These are phyloP conservation scores for Candida takata DNA, from an alignment of 805 yeast species.

Conservation along the genomic window DNA sequence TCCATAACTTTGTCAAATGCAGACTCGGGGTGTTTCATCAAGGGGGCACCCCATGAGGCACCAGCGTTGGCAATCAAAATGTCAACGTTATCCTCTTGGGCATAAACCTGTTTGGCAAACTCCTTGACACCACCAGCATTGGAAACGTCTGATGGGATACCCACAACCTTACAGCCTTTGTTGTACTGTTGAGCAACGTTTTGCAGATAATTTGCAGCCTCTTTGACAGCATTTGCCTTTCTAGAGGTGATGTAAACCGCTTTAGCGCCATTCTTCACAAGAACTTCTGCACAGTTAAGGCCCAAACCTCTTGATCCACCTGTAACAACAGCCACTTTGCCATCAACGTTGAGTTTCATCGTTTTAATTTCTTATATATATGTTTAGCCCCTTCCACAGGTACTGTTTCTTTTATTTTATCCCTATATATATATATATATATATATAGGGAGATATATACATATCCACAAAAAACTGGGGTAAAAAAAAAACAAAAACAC, in stretches of 20 bases:
- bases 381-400: too few species aligned
- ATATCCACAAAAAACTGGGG: too few species aligned
- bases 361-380: too few species aligned
- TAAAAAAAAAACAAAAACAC: too few species aligned
- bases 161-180: constrained; percentile 26
- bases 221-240: constrained; percentile 52
- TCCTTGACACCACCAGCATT: constrained; percentile 39
- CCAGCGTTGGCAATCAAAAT: constrained; percentile 74
- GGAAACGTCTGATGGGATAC: constrained; percentile 54
- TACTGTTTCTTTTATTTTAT: too few species aligned
- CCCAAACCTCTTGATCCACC: constrained; percentile 79
- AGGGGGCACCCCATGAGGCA: constrained; percentile 68
- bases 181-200: constrained; percentile 21
- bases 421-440: too few species aligned
- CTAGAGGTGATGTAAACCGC: constrained; percentile 59
- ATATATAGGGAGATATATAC: too few species aligned
- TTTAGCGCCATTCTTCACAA: constrained; percentile 54
- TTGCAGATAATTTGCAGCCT: constrained; percentile 37
- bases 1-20: constrained; percentile 59
- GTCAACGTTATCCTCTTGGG: constrained; percentile 39
- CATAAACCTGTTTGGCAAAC: constrained; percentile 36
- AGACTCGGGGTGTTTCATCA: constrained; percentile 50
- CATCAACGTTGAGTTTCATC: constrained; percentile 37
- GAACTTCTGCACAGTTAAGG: constrained; percentile 56
- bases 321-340: constrained; percentile 60